Conservation (phyloP, 2,329 filamentous ascomycete species). For the Colletotrichum lini region DNA sequence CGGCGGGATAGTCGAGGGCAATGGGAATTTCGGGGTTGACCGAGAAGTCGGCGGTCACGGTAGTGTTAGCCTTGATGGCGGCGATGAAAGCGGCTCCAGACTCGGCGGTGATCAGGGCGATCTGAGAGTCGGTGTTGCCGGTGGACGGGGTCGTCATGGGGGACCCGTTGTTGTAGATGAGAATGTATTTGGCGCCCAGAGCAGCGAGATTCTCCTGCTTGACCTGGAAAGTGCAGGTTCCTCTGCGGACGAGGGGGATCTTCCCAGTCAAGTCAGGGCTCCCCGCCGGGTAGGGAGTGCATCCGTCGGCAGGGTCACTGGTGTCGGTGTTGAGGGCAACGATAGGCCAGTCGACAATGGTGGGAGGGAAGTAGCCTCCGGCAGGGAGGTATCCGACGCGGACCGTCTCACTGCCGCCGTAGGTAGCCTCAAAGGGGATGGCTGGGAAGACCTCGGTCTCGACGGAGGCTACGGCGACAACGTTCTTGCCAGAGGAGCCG, state of each 20-base stretch:
- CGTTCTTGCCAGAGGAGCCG: constrained; percentile 58
- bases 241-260: constrained; percentile 49
- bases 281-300: constrained; percentile 45
- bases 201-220: constrained; percentile 49
- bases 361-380: constrained; percentile 50
- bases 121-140: constrained; percentile 32
- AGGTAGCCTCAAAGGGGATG: constrained; percentile 50
- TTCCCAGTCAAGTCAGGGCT: constrained; percentile 29
- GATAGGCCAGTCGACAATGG: constrained; percentile 53
- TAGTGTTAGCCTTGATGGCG: constrained; percentile 45
- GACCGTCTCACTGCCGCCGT: constrained; percentile 46
- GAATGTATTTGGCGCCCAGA: constrained; percentile 48
- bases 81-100: constrained; percentile 47
- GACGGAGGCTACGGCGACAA: constrained; percentile 61
- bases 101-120: constrained; percentile 46
- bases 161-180: constrained; percentile 50
- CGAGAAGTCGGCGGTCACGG: constrained; percentile 51
- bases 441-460: constrained; percentile 50
- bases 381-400: constrained; percentile 53
- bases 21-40: constrained; percentile 45
- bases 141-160: constrained; percentile 41
- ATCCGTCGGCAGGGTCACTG: constrained; percentile 46
- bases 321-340: constrained; percentile 47
- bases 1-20: constrained; percentile 46
- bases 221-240: constrained; percentile 49